These are phyloP conservation scores for Geosmithia flava DNA, from an alignment of 2,329 filamentous ascomycete species.

Conservation along the genomic window DNA sequence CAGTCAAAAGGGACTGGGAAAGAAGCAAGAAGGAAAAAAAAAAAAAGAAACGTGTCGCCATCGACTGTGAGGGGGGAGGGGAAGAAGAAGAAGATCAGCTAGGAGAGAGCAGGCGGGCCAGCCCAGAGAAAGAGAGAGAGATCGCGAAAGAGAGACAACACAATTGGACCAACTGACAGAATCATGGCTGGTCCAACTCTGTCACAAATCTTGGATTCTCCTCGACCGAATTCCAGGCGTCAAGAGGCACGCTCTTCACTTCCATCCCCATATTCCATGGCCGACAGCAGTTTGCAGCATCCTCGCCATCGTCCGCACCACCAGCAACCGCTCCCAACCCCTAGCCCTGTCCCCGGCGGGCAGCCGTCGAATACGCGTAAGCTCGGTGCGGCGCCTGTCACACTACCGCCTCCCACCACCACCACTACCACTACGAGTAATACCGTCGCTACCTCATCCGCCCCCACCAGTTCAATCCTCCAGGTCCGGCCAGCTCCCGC, in stretches of 20 bases:
- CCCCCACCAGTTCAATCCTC: conserved; percentile 1
- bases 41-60: not conserved
- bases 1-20: not conserved
- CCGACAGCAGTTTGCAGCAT: not conserved
- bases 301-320: not conserved
- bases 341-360: not conserved
- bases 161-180: not conserved
- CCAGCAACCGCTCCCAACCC: not conserved
- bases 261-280: not conserved
- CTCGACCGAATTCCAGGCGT: conserved; percentile 8
- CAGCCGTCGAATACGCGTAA: conserved; percentile 3
- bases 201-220: conserved; percentile 18
- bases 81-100: not conserved
- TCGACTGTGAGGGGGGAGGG: not conserved
- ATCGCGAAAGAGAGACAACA: no score
- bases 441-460: not conserved
- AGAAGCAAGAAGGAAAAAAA: no score
- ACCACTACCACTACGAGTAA: not conserved
- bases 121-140: not conserved
- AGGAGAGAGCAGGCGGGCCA: not conserved
- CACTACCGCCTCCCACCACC: conserved; percentile 1
- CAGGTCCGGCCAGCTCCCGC: conserved; percentile 1
- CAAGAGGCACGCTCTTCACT: not conserved
- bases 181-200: conserved; percentile 17
- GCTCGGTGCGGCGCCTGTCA: conserved; percentile 1